Evolutionary conservation across 2,329 filamentous ascomycete species (phyloP), one percentile per base, ranked within the genome.

Genomic region (Dactylonectria macrodidyma): DNA sequence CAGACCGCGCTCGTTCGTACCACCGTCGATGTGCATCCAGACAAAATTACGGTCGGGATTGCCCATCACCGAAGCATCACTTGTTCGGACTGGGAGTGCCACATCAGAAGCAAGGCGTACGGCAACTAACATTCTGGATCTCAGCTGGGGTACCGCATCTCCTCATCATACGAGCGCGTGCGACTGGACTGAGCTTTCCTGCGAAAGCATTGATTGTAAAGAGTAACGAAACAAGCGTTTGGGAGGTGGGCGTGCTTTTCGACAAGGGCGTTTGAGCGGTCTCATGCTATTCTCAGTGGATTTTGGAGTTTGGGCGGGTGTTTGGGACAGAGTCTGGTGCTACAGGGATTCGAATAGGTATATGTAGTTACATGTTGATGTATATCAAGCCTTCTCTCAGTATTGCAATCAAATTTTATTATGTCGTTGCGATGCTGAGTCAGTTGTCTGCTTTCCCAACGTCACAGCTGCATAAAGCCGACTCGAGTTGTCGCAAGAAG

Each of bases 401-500:
- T 7, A 30, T 30, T 30, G 26, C 26, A 30, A 30, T 30, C 26
- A 7, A 7, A 30, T 30, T 7, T 30, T 30, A 7, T 36, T 19
- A 19, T 19, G 19, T 19, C 19, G 30, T 33, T 52, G 30, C 34
- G 50, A 11, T 11, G 30, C 8, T 34, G 30, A 22, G 30, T 52
- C 50, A 52, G 50, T 34, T n/a, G 10, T 10, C 16, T 22, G 22
- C 14, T 52, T 12, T n/a, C 50, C 26, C 50, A 50, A 34, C 24
- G 16, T 55, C n/a, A 12, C 33, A 24, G 5, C 26, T 47, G 26
- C 48, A 52, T 59, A 63, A 58, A 65, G 62, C 62, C 62, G 62
- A 60, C 34, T 60, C 51, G 44, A 33, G 16, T 50, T n/a, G 30
- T 22, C 26, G 12, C 24, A 48, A 65, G 62, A 65, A 60, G 62